A percentile compares a stretch with the other conserved stretches of the same genome.
Evolutionary conservation across 352 stramenopile genomes (phyloP).

Genomic region (Phytopythium boreale): DNA sequence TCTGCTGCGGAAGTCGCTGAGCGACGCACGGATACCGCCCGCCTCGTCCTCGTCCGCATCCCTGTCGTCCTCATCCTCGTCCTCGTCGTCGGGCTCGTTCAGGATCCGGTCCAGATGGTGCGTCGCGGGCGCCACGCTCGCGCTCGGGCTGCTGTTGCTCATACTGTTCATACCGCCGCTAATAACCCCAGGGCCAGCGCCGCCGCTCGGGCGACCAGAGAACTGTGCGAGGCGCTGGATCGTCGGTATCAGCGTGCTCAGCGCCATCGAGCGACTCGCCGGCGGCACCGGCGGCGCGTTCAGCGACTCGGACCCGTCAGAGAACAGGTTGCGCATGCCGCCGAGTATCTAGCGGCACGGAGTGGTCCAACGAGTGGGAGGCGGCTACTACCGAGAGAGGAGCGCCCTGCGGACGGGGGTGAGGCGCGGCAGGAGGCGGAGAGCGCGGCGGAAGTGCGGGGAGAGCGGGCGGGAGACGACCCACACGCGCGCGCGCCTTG

Average conservation of each 20-base stretch:
- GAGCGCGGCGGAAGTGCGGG: neutral
- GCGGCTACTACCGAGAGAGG: neutral
- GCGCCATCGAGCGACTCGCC: neutral
- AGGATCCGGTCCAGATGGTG: conserved; percentile 15
- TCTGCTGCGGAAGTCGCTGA: conserved; percentile 11
- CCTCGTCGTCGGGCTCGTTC: conserved; percentile 20
- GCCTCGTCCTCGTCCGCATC: neutral
- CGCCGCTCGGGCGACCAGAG: no score
- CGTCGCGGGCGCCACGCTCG: neutral
- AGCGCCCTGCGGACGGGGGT: neutral
- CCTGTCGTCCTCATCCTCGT: neutral
- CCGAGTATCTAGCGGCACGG: neutral
- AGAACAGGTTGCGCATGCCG: neutral
- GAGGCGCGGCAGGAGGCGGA: neutral
- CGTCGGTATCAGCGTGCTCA: neutral
- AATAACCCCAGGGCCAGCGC: no score
- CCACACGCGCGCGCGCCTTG: neutral
- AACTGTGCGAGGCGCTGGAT: neutral
- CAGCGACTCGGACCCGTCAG: neutral
- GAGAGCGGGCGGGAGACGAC: neutral
- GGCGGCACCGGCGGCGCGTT: neutral
- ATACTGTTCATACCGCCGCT: neutral
- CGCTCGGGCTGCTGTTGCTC: neutral
- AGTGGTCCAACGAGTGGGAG: no score
- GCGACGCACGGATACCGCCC: neutral